Conservation (phyloP, 2,329 filamentous ascomycete species). For the Ophiosphaerella herpotricha region DNA sequence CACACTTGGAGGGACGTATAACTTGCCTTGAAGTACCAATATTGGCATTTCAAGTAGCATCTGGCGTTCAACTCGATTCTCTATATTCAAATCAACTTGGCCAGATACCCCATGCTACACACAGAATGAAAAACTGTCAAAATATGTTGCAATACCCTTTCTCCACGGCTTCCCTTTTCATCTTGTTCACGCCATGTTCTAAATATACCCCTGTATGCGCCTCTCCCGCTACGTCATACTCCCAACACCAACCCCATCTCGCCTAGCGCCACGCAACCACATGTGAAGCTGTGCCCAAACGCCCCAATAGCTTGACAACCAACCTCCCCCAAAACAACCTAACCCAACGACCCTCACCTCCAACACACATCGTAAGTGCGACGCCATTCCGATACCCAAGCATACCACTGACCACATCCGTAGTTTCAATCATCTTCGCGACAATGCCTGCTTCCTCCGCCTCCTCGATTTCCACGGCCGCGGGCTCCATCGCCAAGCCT, state of each 20-base stretch:
- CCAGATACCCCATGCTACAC: too few species aligned
- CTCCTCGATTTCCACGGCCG: slow-evolving; percentile 35
- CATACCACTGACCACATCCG: slow-evolving; percentile 8
- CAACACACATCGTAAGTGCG: neutral
- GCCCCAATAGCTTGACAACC: neutral
- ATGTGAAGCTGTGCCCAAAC: slow-evolving; percentile 21
- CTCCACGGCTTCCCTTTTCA: neutral
- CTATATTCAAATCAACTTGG: too few species aligned
- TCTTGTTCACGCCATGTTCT: neutral
- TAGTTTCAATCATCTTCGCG: neutral
- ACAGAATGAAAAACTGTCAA: too few species aligned
- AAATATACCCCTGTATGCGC: neutral
- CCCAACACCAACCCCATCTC: slow-evolving; percentile 13
- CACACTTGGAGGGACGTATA: slow-evolving; percentile 49
- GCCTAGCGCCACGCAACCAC: slow-evolving; percentile 15
- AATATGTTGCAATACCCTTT: too few species aligned
- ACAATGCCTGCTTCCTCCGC: slow-evolving; percentile 42
- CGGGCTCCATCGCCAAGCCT: slow-evolving; percentile 43
- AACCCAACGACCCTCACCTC: neutral
- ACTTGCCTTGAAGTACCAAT: neutral
- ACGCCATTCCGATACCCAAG: too few species aligned
- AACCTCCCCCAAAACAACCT: slow-evolving; percentile 1
- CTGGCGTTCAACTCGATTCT: too few species aligned
- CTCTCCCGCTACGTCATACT: slow-evolving; percentile 28
- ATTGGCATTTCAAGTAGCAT: too few species aligned